Conservation (phyloP, 306 rosid species). For the Arachis hypogaea region DNA sequence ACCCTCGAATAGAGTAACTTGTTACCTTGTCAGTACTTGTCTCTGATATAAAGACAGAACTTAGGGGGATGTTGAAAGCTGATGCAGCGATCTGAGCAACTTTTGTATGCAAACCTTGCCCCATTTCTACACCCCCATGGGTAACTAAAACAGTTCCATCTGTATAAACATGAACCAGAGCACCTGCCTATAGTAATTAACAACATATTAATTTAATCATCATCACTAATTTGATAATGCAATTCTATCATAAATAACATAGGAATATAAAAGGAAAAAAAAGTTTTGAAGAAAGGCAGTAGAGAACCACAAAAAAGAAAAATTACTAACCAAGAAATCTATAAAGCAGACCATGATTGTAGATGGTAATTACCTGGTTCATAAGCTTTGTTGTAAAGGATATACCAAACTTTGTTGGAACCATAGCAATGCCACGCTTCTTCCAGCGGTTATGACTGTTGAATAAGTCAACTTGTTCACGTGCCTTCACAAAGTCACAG, state of each 20-base stretch:
- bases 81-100: conserved; percentile 98
- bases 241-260: conserved; percentile 19
- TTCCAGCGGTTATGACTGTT: conserved; percentile 77
- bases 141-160: conserved; percentile 96
- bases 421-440: conserved; percentile 91
- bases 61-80: conserved; percentile 83
- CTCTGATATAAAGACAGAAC: conserved; percentile 90
- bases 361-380: conserved; percentile 73
- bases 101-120: conserved; percentile 97
- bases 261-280: conserved; percentile 24
- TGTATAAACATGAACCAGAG: conserved; percentile 93
- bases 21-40: conserved; percentile 96
- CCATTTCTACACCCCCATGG: conserved; percentile 99
- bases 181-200: conserved; percentile 80
- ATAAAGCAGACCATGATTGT: not conserved
- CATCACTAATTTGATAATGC: conserved; percentile 14
- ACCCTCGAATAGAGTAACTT: conserved; percentile 16
- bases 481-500: conserved; percentile 66
- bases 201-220: conserved; percentile 29
- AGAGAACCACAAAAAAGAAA: conserved; percentile 31
- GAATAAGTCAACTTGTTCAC: conserved; percentile 66
- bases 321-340: conserved; percentile 10
- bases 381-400: conserved; percentile 81
- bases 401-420: conserved; percentile 95
- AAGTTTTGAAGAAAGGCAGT: conserved; percentile 14